Base-by-base conservation (phyloP, 1,139 yeast species). In the Starmera stellimalicola region DNA sequence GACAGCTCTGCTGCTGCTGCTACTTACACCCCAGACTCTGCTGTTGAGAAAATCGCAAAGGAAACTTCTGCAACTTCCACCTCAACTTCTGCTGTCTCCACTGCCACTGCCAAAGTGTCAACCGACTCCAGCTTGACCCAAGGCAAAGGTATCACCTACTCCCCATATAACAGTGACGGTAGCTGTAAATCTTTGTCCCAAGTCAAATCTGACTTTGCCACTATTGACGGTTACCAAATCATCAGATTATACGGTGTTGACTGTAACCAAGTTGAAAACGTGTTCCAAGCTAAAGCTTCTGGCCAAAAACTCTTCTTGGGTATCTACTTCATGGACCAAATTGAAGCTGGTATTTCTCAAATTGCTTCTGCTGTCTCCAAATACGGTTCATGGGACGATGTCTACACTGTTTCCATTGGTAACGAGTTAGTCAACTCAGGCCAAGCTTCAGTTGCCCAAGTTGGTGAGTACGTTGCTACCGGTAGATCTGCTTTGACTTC, bases 221-320 rank as follows among this genome's bases (percentile, higher is more conserved):
- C 57, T 41, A 65, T 84, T 48, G 42, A 72, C 30, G 71, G 59
- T 40, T 81, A 57, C 63, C 68, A 65, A 43, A 46, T 76, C 47
- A 73, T 82, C 57, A 78, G 94, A 77, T 64, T 81, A 44, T 81
- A 81, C 66, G 87, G 85, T 64, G 83, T 76, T 49, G 94, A 81
- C 67, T 81, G 94, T 70, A 58, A 63, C 65, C 91, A 81, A 62
- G 87, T 79, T 48, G 72, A 63, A 45, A 71, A 71, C 52, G 91
- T 79, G 42, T 60, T 79, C 51, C 65, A 73, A 49, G 78, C 76
- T 48, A 77, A 78, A 65, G 56, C 67, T 39, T 43, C 65, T 23
- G 48, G 55, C 51, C 93, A 81, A 65, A 73, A 79, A 60, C 50
- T 81, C 44, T 79, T 80, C 62, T 67, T 79, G 49, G 91, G 91